Evolutionary conservation across 768 basidiomycete genomes (phyloP).

Genomic region (Lentinus brumalis): DNA sequence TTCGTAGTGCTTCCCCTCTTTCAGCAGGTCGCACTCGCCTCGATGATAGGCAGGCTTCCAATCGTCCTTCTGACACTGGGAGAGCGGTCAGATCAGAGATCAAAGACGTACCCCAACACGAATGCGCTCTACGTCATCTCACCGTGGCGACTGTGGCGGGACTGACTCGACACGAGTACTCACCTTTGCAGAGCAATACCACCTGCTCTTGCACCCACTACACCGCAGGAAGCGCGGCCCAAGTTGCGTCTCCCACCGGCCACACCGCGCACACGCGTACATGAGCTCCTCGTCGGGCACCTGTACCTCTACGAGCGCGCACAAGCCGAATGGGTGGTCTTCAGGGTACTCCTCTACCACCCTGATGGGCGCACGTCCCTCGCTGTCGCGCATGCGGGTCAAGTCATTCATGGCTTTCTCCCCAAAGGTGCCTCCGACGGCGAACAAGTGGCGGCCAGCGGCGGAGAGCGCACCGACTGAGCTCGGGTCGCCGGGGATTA

Average conservation of each 20-base stretch:
- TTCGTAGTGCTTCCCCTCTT: neutral
- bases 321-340: neutral
- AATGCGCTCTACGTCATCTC: too few relatives aligned
- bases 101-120: too few relatives aligned
- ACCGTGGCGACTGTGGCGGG: too few relatives aligned
- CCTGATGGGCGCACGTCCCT: neutral
- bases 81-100: neutral
- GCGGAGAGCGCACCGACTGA: neutral
- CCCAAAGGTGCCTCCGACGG: neutral
- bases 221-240: conserved; percentile 8
- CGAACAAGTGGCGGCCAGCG: neutral
- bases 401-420: neutral
- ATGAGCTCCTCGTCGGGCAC: neutral
- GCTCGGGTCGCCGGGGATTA: neutral
- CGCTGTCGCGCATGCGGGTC: neutral
- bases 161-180: too few relatives aligned
- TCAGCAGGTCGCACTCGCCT: conserved; percentile 1
- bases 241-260: conserved; percentile 2
- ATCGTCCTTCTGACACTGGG: conserved; percentile 10
- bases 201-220: conserved; percentile 5
- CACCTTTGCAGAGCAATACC: conserved; percentile 11
- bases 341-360: neutral
- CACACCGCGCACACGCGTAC: conserved; percentile 11
- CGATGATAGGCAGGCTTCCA: conserved; percentile 6
- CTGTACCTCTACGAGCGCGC: neutral